phyloP scores from a whole-genome alignment of 2,329 filamentous ascomycete genomes.

The Graphiopsis chlorocephala region DNA sequence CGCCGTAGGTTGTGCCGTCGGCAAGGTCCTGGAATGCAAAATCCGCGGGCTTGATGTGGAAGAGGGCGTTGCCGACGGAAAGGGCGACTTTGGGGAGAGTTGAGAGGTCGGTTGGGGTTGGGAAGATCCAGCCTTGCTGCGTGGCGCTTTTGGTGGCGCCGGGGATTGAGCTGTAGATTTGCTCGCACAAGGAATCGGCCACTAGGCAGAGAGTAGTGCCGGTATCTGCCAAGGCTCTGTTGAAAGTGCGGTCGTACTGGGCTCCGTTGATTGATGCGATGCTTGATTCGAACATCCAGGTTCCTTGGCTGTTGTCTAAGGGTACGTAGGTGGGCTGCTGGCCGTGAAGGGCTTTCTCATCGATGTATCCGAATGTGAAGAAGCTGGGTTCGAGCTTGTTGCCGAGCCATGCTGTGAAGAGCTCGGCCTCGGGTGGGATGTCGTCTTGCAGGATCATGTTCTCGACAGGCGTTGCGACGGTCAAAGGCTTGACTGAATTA shows the following conservation, averaged over 20 bases:
- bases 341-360: constrained; percentile 57
- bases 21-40: constrained; percentile 57
- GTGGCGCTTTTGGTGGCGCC: constrained; percentile 50
- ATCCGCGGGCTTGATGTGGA: constrained; percentile 62
- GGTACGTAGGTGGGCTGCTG: constrained; percentile 51
- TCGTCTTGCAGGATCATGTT: constrained; percentile 63
- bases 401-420: constrained; percentile 66
- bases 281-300: constrained; percentile 64
- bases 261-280: constrained; percentile 58
- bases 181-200: constrained; percentile 58
- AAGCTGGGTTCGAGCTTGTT: constrained; percentile 56
- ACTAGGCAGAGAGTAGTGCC: constrained; percentile 68
- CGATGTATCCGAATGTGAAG: constrained; percentile 73
- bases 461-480: constrained; percentile 62
- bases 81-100: constrained; percentile 61
- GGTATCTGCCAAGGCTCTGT: constrained; percentile 69
- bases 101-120: constrained; percentile 49
- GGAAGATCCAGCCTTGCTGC: constrained; percentile 65
- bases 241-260: constrained; percentile 49
- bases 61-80: constrained; percentile 60
- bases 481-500: constrained; percentile 44
- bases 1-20: constrained; percentile 59
- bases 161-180: constrained; percentile 63
- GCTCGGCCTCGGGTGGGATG: constrained; percentile 52
- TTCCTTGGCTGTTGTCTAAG: constrained; percentile 63